Conservation (phyloP, 164 flowering plant genomes). For the Stephania cephalantha region DNA sequence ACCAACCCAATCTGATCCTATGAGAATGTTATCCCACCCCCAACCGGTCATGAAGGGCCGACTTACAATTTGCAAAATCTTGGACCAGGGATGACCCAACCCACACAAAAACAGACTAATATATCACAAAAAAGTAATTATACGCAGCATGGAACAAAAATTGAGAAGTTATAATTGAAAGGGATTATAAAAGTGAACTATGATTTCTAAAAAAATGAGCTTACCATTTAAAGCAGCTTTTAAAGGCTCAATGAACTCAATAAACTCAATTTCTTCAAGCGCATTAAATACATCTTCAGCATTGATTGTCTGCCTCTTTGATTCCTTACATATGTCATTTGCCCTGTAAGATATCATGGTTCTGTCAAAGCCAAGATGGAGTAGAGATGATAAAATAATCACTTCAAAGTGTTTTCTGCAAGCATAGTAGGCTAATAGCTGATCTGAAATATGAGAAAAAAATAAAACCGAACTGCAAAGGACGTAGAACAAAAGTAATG, state of each 20-base stretch:
- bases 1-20: no score
- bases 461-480: neutral
- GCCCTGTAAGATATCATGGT: conserved; percentile 46
- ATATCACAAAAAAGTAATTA: no score
- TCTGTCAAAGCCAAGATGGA: neutral
- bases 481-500: neutral
- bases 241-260: conserved; percentile 69
- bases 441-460: neutral
- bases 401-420: neutral
- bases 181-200: neutral
- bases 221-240: conserved; percentile 69
- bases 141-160: neutral
- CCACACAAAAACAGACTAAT: no score
- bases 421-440: neutral
- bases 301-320: conserved; percentile 77
- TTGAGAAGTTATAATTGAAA: neutral
- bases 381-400: neutral
- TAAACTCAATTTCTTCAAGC: conserved; percentile 82
- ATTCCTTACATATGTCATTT: conserved; percentile 83
- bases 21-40: no score
- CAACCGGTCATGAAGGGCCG: no score
- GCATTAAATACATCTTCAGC: conserved; percentile 92
- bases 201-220: conserved; percentile 4
- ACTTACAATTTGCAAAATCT: no score
- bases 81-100: no score